Percentiles rank a stretch among this genome's conserved stretches.
phyloP scores from a whole-genome alignment of 1,284 basidiomycete genomes.

The Gymnopus androsaceus region DNA sequence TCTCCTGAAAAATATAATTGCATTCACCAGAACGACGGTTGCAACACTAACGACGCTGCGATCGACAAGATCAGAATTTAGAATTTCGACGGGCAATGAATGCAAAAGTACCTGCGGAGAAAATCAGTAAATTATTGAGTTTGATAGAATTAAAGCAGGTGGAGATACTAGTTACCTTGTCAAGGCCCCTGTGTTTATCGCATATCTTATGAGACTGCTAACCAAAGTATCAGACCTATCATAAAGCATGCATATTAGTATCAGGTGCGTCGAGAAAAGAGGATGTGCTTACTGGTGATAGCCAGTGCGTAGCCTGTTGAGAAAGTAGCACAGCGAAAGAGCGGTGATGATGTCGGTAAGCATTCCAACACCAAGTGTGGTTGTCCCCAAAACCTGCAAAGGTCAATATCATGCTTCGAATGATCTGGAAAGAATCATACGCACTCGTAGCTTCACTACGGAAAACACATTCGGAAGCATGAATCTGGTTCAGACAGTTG shows the following conservation, averaged over 20 bases:
- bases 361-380: conserved; percentile 46
- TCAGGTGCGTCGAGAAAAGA: not conserved
- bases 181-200: conserved; percentile 61
- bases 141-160: conserved; percentile 8
- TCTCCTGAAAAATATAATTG: conserved; percentile 3
- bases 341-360: conserved; percentile 52
- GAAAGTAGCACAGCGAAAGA: conserved; percentile 50
- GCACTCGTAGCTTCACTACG: conserved; percentile 36
- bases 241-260: conserved; percentile 6
- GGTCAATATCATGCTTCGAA: too few species aligned
- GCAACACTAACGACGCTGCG: conserved; percentile 57
- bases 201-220: conserved; percentile 46
- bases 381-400: conserved; percentile 37
- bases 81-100: not conserved
- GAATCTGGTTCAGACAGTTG: conserved; percentile 28
- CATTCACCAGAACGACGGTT: conserved; percentile 58
- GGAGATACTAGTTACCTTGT: conserved; percentile 54
- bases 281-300: conserved; percentile 37
- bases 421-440: conserved; percentile 15
- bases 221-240: conserved; percentile 62
- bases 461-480: conserved; percentile 35
- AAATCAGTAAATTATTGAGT: not conserved
- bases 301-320: conserved; percentile 51
- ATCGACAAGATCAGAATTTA: conserved; percentile 3
- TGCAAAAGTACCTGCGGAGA: not conserved